Evolutionary conservation across 495 filamentous ascomycete species (phyloP).

Genomic region (Bombardia bombarda): DNA sequence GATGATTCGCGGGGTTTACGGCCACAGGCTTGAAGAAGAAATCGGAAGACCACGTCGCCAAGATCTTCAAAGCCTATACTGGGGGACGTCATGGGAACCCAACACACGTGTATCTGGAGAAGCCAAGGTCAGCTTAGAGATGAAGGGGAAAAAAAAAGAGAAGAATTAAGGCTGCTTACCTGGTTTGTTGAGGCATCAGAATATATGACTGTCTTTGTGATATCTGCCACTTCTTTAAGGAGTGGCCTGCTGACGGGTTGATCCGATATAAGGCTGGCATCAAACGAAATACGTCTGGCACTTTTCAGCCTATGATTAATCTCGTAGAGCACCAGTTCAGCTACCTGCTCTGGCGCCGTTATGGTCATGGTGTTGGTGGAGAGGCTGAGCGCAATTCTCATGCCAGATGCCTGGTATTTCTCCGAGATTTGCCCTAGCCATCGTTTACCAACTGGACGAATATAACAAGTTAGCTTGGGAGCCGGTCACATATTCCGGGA

Average conservation of each 20-base stretch:
- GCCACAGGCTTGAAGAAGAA: conserved; percentile 30
- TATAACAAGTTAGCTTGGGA: too few relatives aligned
- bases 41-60: conserved; percentile 33
- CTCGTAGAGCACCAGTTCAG: conserved; percentile 30
- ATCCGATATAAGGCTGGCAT: conserved; percentile 11
- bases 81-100: conserved; percentile 24
- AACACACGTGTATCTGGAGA: conserved; percentile 24
- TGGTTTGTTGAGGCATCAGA: conserved; percentile 9
- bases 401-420: conserved; percentile 19
- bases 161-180: conserved; percentile 17
- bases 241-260: conserved; percentile 13
- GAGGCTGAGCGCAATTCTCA: conserved; percentile 25
- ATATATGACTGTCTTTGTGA: conserved; percentile 35
- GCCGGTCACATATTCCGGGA: too few relatives aligned
- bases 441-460: conserved; percentile 24
- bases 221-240: conserved; percentile 30
- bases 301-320: conserved; percentile 21
- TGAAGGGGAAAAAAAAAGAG: background rate
- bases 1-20: conserved; percentile 14
- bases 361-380: conserved; percentile 21
- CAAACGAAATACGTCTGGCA: conserved; percentile 11
- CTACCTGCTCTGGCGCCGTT: conserved; percentile 23
- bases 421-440: conserved; percentile 23
- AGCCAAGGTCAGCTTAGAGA: background rate
- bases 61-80: conserved; percentile 19